Evolutionary conservation across 2,329 filamentous ascomycete species (phyloP).

Genomic region (Onygena corvina): DNA sequence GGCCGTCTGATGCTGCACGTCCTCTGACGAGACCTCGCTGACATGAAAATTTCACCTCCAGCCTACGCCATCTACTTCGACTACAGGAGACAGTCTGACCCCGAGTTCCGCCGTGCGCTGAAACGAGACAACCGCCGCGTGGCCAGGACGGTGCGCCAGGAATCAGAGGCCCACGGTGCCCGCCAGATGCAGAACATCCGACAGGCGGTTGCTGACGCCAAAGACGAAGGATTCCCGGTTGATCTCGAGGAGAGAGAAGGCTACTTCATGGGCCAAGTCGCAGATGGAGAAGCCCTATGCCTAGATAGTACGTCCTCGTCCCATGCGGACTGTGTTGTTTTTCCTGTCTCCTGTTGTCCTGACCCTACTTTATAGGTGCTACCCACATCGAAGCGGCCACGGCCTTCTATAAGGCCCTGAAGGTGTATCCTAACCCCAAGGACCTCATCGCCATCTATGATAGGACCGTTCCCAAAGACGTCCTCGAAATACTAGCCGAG

Average conservation of each 20-base stretch:
- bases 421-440: conserved; percentile 89
- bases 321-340: neutral
- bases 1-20: neutral
- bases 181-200: conserved; percentile 55
- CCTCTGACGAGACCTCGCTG: conserved; percentile 12
- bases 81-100: conserved; percentile 51
- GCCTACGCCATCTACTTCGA: conserved; percentile 58
- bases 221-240: conserved; percentile 80
- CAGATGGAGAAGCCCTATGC: conserved; percentile 71
- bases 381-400: conserved; percentile 66
- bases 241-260: conserved; percentile 87
- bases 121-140: conserved; percentile 39
- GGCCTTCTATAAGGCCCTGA: conserved; percentile 95
- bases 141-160: conserved; percentile 38
- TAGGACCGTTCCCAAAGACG: conserved; percentile 94
- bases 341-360: neutral
- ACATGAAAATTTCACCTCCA: neutral
- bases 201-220: conserved; percentile 62
- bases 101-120: conserved; percentile 50
- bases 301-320: conserved; percentile 55
- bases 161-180: conserved; percentile 36
- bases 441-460: conserved; percentile 96
- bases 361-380: conserved; percentile 23
- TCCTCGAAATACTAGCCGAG: conserved; percentile 90
- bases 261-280: conserved; percentile 94